Evolutionary conservation across 768 basidiomycete species (phyloP).

Genomic region (Hericium erinaceus): DNA sequence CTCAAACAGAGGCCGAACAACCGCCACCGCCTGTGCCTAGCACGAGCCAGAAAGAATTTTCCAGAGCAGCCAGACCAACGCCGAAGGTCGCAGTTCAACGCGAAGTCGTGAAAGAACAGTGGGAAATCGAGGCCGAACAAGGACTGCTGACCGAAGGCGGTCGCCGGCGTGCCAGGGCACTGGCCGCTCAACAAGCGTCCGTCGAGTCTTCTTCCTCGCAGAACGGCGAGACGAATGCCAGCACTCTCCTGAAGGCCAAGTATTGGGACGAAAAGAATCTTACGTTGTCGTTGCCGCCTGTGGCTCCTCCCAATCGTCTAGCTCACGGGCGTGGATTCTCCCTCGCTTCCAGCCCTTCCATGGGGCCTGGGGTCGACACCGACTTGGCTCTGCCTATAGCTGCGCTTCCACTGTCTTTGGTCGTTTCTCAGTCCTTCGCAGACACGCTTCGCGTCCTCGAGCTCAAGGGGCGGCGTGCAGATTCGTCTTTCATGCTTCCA

Average conservation of each 20-base stretch:
- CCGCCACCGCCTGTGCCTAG: slow-evolving; percentile 4
- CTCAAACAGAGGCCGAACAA: slow-evolving; percentile 2
- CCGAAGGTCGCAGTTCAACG: slow-evolving; percentile 10
- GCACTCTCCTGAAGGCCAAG: slow-evolving; percentile 10
- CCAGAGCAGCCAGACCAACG: slow-evolving; percentile 4
- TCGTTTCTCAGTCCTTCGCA: slow-evolving; percentile 10
- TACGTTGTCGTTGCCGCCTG: slow-evolving; percentile 9
- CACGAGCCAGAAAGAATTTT: neutral
- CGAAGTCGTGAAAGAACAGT: slow-evolving; percentile 48
- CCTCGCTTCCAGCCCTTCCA: neutral
- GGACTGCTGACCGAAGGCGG: slow-evolving; percentile 70
- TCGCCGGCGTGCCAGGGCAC: slow-evolving; percentile 51
- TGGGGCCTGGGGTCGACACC: neutral
- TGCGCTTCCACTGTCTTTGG: slow-evolving; percentile 11
- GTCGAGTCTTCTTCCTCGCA: slow-evolving; percentile 13
- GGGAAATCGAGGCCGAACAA: slow-evolving; percentile 75
- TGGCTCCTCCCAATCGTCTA: neutral
- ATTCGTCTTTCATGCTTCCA: slow-evolving; percentile 53
- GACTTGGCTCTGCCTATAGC: slow-evolving; percentile 5
- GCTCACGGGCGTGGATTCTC: neutral
- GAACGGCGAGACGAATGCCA: slow-evolving; percentile 3
- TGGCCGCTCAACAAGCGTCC: slow-evolving; percentile 26
- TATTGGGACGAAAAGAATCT: slow-evolving; percentile 9
- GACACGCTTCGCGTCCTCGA: slow-evolving; percentile 32
- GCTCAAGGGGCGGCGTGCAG: slow-evolving; percentile 57